A percentile compares a stretch with the other conserved stretches of the same genome.
These are phyloP conservation scores for Fremontodendron californicum DNA, from an alignment of 345 rosid species.

Conservation along the genomic window DNA sequence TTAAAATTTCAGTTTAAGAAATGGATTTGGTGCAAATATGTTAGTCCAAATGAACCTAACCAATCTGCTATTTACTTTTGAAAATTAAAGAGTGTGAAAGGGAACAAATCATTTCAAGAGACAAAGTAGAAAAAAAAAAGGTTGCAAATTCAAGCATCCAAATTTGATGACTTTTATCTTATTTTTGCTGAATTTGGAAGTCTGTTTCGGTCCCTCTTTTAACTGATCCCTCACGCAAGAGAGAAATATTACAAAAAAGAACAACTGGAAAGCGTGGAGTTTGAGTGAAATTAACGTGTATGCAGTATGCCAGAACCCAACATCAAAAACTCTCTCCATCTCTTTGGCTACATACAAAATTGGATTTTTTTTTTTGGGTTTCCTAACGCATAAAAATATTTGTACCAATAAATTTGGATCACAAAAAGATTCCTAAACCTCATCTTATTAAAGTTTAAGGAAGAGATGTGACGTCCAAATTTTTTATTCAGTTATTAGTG, in stretches of 20 bases:
- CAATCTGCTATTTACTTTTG: neutral
- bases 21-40: neutral
- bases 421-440: too few relatives aligned
- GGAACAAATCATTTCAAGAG: constrained; percentile 8
- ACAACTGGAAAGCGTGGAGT: neutral
- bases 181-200: constrained; percentile 15
- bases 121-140: neutral
- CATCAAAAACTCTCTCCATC: neutral
- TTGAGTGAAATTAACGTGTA: constrained; percentile 4
- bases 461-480: neutral
- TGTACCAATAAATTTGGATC: neutral
- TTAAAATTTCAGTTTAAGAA: neutral
- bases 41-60: neutral
- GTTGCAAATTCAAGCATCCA: neutral
- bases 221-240: constrained; percentile 22
- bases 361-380: neutral
- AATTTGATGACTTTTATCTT: constrained; percentile 17
- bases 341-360: neutral
- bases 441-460: too few relatives aligned
- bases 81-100: neutral
- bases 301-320: neutral
- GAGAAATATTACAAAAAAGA: neutral
- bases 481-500: too few relatives aligned
- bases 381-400: neutral
- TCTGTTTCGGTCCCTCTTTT: neutral